Evolutionary conservation across 1,284 basidiomycete genomes (phyloP), one percentile per base, ranked within the genome.

Genomic region (Ustilago loliicola): DNA sequence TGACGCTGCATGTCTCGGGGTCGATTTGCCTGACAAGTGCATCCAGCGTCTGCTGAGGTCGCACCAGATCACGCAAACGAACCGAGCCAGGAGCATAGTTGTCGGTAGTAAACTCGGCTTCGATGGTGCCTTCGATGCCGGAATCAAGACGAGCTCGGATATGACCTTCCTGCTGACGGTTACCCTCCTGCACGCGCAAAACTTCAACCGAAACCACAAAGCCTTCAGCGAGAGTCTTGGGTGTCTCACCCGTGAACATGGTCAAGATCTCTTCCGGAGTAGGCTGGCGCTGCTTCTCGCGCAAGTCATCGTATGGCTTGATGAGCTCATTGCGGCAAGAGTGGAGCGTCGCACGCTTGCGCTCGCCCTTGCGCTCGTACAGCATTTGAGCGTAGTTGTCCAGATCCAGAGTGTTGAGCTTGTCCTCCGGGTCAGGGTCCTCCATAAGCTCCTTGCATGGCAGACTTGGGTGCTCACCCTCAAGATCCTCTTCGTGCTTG

Each of bases 361-460:
- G 68, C 51, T 93, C 90, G 82, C 92, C 93, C 36, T 81, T 74
- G 55, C 77, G 75, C 65, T 83, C 76, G 25, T 53, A 71, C 81
- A 99, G 91, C 87, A 94, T 96, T 87, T 93, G 91, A 7, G 96
- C 96, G 85, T 98, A 99, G 86, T 98, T 95, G 86, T 98, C 96
- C 77, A 99, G 89, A 84, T 95, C 96, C 68, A 99, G 91, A 79
- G 96, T 94, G 65, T 92, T 90, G 21, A 99, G 89, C 88, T 96
- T 98, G 82, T 90, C 90, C 66, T 91, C 92, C 79, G 91, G 92
- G 75, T 94, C 92, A 29, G 89, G 88, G 83, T 96, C 93, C 54
- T 91, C 89, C 92, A 98, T 94, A 84, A 99, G 92, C 61, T 93
- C 89, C 47, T 65, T 65, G 62, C 83, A 85, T 10, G 81, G 79